Percentiles rank a stretch among this genome's conserved stretches.
These are phyloP conservation scores for Aspergillus quadricinctus DNA, from an alignment of 2,329 filamentous ascomycete genomes.

Conservation along the genomic window DNA sequence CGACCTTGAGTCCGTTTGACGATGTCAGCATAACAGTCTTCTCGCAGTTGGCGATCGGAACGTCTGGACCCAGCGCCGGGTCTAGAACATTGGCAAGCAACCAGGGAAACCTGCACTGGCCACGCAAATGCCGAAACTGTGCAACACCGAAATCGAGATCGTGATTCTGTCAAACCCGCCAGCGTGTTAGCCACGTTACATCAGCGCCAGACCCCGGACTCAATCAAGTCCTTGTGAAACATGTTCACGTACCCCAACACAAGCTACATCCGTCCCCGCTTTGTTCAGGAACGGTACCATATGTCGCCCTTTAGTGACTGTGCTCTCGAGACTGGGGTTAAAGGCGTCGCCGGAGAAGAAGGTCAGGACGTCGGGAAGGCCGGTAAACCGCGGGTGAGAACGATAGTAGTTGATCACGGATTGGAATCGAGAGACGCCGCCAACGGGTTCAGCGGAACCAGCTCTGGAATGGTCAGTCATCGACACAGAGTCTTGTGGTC, in stretches of 20 bases:
- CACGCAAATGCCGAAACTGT: constrained; percentile 69
- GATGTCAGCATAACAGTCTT: constrained; percentile 73
- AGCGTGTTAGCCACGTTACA: constrained; percentile 4
- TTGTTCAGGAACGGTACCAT: constrained; percentile 84
- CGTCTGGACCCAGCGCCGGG: constrained; percentile 68
- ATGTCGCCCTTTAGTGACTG: constrained; percentile 82
- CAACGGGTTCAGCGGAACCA: constrained; percentile 73
- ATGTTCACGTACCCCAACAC: constrained; percentile 63
- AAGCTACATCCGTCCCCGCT: constrained; percentile 73
- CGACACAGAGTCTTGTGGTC: neutral
- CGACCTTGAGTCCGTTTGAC: constrained; percentile 80
- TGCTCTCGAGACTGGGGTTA: constrained; percentile 84
- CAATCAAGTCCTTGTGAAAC: neutral
- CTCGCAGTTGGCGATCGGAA: constrained; percentile 70
- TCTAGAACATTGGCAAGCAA: constrained; percentile 84
- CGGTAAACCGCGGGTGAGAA: constrained; percentile 54
- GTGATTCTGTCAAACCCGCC: constrained; percentile 60
- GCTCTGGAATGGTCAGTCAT: constrained; percentile 31
- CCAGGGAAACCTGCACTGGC: constrained; percentile 82
- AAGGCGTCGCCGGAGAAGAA: constrained; percentile 91
- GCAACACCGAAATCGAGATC: constrained; percentile 87
- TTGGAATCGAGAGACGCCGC: constrained; percentile 77
- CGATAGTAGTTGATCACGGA: constrained; percentile 73
- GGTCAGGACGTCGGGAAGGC: constrained; percentile 64
- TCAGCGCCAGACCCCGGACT: neutral